A percentile compares a stretch with the other conserved stretches of the same genome.
phyloP scores from a whole-genome alignment of 148 eudicot species.

The Arbutus unedo region DNA sequence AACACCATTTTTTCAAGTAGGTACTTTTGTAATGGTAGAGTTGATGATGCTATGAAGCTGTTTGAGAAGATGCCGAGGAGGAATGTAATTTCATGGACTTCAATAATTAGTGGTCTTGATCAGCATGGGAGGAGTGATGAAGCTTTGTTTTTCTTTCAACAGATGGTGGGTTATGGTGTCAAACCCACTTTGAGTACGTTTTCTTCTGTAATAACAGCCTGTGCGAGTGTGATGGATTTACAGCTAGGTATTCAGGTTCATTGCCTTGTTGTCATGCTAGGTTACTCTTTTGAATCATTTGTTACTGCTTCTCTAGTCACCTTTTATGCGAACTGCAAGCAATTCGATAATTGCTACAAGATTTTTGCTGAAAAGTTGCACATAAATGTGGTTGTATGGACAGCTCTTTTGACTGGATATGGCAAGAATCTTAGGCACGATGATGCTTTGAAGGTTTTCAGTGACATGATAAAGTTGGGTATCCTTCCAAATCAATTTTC shows the following conservation, averaged over 20 bases:
- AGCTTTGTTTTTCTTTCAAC: constrained; percentile 43
- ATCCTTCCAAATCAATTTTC: constrained; percentile 76
- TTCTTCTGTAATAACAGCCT: constrained; percentile 58
- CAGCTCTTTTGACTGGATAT: constrained; percentile 73
- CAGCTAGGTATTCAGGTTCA: constrained; percentile 59
- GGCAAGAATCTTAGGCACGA: constrained; percentile 49
- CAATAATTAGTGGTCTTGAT: constrained; percentile 80
- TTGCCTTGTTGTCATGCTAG: constrained; percentile 47
- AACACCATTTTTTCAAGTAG: too few relatives aligned
- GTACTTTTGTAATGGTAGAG: constrained; percentile 40
- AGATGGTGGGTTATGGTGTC: constrained; percentile 48
- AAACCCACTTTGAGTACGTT: constrained; percentile 43
- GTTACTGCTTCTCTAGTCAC: constrained; percentile 66
- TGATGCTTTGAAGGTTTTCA: constrained; percentile 51
- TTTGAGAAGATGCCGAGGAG: constrained; percentile 12
- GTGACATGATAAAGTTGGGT: constrained; percentile 53
- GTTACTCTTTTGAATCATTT: constrained; percentile 45
- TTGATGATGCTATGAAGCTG: constrained; percentile 48
- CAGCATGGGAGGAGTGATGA: constrained; percentile 61
- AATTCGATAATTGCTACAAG: constrained; percentile 37
- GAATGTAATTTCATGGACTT: constrained; percentile 81
- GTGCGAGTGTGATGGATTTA: constrained; percentile 40
- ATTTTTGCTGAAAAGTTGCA: constrained; percentile 57
- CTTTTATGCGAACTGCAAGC: constrained; percentile 70
- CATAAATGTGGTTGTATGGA: constrained; percentile 76